A percentile compares a stretch with the other conserved stretches of the same genome.
These are phyloP conservation scores for Xerocomellus dryophilus DNA, from an alignment of 768 basidiomycete species.

Conservation along the genomic window DNA sequence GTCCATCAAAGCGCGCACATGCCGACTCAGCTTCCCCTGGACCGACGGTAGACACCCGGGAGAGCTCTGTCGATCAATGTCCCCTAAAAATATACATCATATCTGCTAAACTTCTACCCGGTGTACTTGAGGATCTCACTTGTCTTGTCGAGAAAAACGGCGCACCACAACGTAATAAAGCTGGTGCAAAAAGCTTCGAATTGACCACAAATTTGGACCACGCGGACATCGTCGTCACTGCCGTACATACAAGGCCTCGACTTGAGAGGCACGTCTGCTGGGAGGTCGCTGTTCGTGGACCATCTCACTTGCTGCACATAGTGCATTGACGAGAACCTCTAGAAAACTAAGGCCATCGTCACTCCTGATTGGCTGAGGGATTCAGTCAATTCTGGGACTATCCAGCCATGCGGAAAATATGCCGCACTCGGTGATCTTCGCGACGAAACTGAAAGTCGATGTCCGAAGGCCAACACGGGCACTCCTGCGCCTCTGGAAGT, in stretches of 20 bases:
- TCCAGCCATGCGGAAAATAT: constrained; percentile 54
- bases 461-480: constrained; percentile 32
- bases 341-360: constrained; percentile 68
- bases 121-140: constrained; percentile 21
- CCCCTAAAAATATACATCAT: constrained; percentile 31
- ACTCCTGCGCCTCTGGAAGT: background rate
- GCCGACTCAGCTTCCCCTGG: background rate
- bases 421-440: constrained; percentile 52
- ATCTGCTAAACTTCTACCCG: constrained; percentile 29
- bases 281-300: constrained; percentile 56
- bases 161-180: background rate
- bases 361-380: constrained; percentile 69
- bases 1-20: constrained; percentile 13
- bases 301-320: background rate
- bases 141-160: constrained; percentile 23
- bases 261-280: constrained; percentile 68
- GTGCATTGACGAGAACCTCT: constrained; percentile 1
- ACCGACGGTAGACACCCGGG: constrained; percentile 1
- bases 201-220: constrained; percentile 41
- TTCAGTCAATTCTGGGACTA: constrained; percentile 43
- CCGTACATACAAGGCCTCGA: constrained; percentile 60
- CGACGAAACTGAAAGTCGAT: constrained; percentile 44
- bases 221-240: constrained; percentile 67
- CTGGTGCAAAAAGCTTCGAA: constrained; percentile 24
- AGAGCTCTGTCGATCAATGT: constrained; percentile 4